Conservation (phyloP, 73 alveolate species). For the Halteria grandinella region DNA sequence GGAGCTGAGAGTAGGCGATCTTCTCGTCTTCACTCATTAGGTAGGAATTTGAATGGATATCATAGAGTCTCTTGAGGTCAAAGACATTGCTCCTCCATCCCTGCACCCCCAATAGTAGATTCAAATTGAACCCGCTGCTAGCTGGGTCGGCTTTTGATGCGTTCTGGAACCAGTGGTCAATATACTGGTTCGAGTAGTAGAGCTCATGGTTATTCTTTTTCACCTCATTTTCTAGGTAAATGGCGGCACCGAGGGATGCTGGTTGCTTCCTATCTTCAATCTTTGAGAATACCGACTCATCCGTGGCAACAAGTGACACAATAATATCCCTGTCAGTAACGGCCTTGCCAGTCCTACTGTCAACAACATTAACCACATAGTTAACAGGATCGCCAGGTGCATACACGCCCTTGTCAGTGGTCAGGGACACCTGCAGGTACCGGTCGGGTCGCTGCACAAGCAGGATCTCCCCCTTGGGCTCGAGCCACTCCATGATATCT, state of each 20-base stretch:
- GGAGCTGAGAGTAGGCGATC: neutral
- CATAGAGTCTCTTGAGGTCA: neutral
- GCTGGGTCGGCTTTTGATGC: neutral
- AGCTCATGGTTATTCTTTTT: constrained; percentile 25
- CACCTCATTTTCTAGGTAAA: constrained; percentile 54
- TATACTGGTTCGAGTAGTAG: constrained; percentile 48
- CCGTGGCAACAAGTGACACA: constrained; percentile 50
- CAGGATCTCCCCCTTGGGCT: constrained; percentile 29
- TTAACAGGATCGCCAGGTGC: constrained; percentile 41
- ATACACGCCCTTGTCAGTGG: neutral
- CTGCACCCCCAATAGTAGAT: constrained; percentile 55
- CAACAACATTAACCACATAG: neutral
- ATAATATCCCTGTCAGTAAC: neutral
- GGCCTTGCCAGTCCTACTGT: neutral
- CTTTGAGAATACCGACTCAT: constrained; percentile 40
- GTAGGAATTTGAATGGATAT: neutral
- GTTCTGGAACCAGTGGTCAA: constrained; percentile 19
- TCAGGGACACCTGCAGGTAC: neutral
- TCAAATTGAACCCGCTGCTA: constrained; percentile 9
- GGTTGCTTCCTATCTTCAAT: constrained; percentile 36
- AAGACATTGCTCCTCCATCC: constrained; percentile 49
- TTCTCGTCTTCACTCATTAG: neutral
- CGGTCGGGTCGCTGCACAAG: constrained; percentile 11
- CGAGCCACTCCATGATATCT: neutral
- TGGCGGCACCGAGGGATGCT: constrained; percentile 49